Percentiles rank a stretch among this genome's conserved stretches.
These are phyloP conservation scores for Lachancea mirantina DNA, from an alignment of 805 yeast genomes.

Conservation along the genomic window DNA sequence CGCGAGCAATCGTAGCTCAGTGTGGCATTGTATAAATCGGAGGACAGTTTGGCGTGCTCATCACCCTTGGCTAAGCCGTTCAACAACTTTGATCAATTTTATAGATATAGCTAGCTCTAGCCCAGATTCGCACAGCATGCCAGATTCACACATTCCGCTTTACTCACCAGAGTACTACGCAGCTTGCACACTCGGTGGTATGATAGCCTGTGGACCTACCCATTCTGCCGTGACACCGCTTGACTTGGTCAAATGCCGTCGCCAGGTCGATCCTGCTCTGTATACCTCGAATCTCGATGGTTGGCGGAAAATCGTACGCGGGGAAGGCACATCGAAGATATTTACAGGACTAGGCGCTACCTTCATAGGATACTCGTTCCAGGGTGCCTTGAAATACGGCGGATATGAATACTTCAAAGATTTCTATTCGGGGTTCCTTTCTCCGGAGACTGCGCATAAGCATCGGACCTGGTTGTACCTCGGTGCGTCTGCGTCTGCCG, in stretches of 20 bases:
- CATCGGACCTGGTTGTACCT: constrained; percentile 70
- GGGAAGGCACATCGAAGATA: constrained; percentile 68
- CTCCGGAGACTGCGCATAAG: constrained; percentile 51
- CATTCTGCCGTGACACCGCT: constrained; percentile 90
- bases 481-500: constrained; percentile 89
- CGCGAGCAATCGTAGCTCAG: too few relatives aligned
- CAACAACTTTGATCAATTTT: too few relatives aligned
- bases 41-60: too few relatives aligned
- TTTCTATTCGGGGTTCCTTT: constrained; percentile 59
- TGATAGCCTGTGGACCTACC: constrained; percentile 92
- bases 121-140: too few relatives aligned
- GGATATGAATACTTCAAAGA: constrained; percentile 88
- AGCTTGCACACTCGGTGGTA: constrained; percentile 53
- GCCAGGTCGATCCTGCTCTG: constrained; percentile 72
- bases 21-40: too few relatives aligned
- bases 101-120: too few relatives aligned
- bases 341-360: constrained; percentile 92
- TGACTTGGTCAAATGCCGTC: constrained; percentile 87
- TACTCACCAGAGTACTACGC: constrained; percentile 24
- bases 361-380: constrained; percentile 84
- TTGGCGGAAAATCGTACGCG: constrained; percentile 64
- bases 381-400: constrained; percentile 97
- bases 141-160: too few relatives aligned
- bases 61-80: too few relatives aligned
- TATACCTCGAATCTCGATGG: constrained; percentile 77